phyloP scores from a whole-genome alignment of 306 rosid species.

The Potentilla sterilis region DNA sequence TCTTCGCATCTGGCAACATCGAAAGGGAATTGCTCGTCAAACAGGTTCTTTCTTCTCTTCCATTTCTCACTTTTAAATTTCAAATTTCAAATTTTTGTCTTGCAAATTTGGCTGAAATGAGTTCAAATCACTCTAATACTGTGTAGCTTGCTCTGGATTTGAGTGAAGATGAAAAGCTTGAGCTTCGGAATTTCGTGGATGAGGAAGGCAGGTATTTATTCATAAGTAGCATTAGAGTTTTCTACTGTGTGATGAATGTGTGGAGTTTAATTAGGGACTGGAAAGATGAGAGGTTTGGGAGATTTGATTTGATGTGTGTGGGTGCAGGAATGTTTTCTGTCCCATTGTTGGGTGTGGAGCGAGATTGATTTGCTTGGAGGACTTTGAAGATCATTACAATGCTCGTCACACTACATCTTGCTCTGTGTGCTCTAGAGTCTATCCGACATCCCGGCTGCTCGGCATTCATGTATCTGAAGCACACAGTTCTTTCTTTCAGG shows the following conservation, averaged over 20 bases:
- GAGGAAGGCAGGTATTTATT: slow-evolving; percentile 58
- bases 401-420: slow-evolving; percentile 86
- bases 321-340: slow-evolving; percentile 63
- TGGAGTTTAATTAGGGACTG: neutral
- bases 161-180: slow-evolving; percentile 65
- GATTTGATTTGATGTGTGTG: neutral
- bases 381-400: slow-evolving; percentile 85
- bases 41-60: slow-evolving; percentile 49
- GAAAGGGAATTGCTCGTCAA: slow-evolving; percentile 86
- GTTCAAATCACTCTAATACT: neutral
- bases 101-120: neutral
- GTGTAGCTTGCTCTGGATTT: slow-evolving; percentile 78
- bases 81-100: neutral
- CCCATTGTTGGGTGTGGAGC: slow-evolving; percentile 87
- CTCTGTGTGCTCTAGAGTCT: slow-evolving; percentile 86
- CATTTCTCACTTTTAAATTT: neutral
- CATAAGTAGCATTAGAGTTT: neutral
- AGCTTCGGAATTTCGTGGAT: slow-evolving; percentile 47
- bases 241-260: neutral
- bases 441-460: slow-evolving; percentile 72
- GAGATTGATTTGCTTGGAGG: slow-evolving; percentile 63
- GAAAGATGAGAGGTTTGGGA: neutral
- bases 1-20: slow-evolving; percentile 79
- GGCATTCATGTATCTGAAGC: slow-evolving; percentile 85
- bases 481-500: slow-evolving; percentile 91